Evolutionary conservation across 768 basidiomycete genomes (phyloP), one percentile per base, ranked within the genome.

Genomic region (Lactarius psammicola): DNA sequence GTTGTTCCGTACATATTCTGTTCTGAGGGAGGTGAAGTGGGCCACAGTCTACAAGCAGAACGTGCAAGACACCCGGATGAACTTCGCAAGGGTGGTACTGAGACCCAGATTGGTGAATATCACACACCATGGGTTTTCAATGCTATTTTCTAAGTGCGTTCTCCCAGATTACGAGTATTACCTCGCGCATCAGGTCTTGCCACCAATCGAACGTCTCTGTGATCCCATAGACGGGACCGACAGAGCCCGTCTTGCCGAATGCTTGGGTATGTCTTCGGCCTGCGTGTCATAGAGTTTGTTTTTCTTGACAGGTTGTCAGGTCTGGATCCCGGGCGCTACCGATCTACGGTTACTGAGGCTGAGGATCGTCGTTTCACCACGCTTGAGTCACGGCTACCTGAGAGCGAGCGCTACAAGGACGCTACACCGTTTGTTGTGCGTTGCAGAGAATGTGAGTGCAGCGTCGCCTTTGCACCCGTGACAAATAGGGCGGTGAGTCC

Each of bases 1-100:
- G 96, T 99, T 63, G 92, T 99, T 64, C 88, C 95, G 0, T 99
- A 99, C 75, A 83, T 98, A 44, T 98, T 99, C 75, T 98, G 96
- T 73, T 71, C 90, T 2, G 88, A 89, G 55, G 89, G 89, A 44
- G 87, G 87, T 44, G 87, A 90, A 64, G 76, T 80, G 0, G 78
- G 89, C 4, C 94, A 88, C 75, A 82, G 83, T 0, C 86, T 85
- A 13, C 93, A 95, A 72, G 95, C 97, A 3, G 95, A 97, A 63
- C 82, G 87, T 56, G 97, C 97, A 9, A 90, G 85, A 72, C 95
- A 98, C 75, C 96, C 96, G 3, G 95, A 99, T 68, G 97, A 99
- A 71, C 75, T 96, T 58, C 83, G 92, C 60, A 85, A 85, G 71
- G 85, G 84, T 4, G 86, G 81, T 0, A 78, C 82, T 11, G 86